Base-by-base conservation (phyloP, 192 early-diverging fungal genomes). In the Coemansia sp. region DNA sequence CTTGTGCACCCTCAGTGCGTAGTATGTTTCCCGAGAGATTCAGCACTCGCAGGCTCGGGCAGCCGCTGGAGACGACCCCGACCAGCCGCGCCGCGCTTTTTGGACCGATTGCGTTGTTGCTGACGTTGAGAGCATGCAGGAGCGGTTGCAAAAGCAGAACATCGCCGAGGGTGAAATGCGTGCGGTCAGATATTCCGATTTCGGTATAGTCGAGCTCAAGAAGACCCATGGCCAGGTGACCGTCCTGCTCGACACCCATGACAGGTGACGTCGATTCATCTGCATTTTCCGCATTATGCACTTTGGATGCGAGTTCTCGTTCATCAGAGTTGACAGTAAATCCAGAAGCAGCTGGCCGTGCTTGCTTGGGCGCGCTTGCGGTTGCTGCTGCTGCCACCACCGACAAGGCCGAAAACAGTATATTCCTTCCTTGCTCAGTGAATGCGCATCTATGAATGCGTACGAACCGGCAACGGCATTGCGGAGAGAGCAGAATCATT, bases 351-450 rank as follows among this genome's bases (percentile, higher is more conserved):
- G 50, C 11, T 11, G 33, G 55, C 6, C 15, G 55, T 2, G 9
- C 4, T 9, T 17, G 32, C 7, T 8, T 57, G 29, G 29, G 14
- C 6, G 17, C 15, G 3, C 55, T 35, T 35, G 33, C 40, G 15
- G 55, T 38, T 59, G 66, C 65, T 19, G 65, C 68, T 59, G 66
- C 65, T 14, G 65, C 68, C 69, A 71, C 66, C 35, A 67, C 63
- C 5, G 74, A 70, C 9, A 76, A 36, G 17, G 74, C 74, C 4
- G 68, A 70, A 56, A 71, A 76, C 32, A 76, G 36, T 3, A 76
- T 66, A 22, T 71, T 67, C 23, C 61, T 63, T 6, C 74, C 74
- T 4, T 68, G 14, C 7, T 67, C 65, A 0, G 74, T 76, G 35
- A 76, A 71, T 25, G 74, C 61, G 57, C 74, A 76, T 13, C 61